Conservation (phyloP, 1,284 basidiomycete genomes). For the Tylopilus orsonianus region DNA sequence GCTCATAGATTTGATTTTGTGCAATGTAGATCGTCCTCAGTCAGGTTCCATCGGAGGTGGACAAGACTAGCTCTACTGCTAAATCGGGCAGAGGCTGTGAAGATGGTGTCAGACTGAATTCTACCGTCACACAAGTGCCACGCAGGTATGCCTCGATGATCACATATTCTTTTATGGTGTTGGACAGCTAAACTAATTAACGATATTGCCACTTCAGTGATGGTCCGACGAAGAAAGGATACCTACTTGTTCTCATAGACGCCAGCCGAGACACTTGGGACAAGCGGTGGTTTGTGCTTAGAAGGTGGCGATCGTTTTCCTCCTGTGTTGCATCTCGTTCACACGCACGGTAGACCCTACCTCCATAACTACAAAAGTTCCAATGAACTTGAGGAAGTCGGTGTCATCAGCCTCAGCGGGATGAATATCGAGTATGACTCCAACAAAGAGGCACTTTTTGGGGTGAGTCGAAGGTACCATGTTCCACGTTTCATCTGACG, state of each 20-base stretch:
- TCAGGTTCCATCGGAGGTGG: conserved; percentile 58
- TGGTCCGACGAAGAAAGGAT: conserved; percentile 80
- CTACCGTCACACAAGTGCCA: conserved; percentile 69
- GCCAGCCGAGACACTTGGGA: conserved; percentile 82
- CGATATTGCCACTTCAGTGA: conserved; percentile 50
- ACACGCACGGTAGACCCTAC: conserved; percentile 65
- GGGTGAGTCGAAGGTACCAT: conserved; percentile 51
- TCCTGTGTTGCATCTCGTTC: not conserved
- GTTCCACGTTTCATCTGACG: conserved; percentile 11
- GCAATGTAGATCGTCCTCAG: conserved; percentile 67
- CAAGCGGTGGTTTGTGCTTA: conserved; percentile 84
- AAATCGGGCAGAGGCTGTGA: conserved; percentile 36
- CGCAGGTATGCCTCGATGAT: conserved; percentile 52
- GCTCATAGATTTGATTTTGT: conserved; percentile 3
- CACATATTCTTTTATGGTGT: conserved; percentile 5
- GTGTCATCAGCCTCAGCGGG: conserved; percentile 80
- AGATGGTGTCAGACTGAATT: conserved; percentile 66
- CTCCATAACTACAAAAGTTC: conserved; percentile 83
- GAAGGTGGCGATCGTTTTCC: conserved; percentile 53
- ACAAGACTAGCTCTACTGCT: conserved; percentile 37
- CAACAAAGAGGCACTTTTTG: conserved; percentile 83
- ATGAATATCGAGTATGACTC: conserved; percentile 87
- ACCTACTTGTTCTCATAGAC: conserved; percentile 77
- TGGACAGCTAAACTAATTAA: conserved; percentile 1
- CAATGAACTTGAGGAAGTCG: conserved; percentile 81